Conservation (phyloP, 2,329 filamentous ascomycete genomes). For the Penicillium sp. region DNA sequence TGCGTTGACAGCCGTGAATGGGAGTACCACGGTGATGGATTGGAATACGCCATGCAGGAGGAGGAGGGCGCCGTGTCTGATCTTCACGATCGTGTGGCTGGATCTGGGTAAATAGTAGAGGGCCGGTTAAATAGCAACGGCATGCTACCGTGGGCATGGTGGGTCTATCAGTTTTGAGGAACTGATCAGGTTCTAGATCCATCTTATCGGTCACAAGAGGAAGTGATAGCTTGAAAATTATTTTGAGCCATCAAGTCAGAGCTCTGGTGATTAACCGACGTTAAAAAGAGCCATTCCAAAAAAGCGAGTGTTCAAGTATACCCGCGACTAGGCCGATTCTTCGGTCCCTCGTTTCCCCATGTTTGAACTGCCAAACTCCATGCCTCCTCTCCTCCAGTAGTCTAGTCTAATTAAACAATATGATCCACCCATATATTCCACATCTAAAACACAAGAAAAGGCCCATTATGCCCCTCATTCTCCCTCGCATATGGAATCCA, state of each 20-base stretch:
- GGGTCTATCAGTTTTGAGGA: no score
- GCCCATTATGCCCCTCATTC: conserved; percentile 8
- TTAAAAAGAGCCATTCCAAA: no score
- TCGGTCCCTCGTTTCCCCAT: no score
- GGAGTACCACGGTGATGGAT: not conserved
- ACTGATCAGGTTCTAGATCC: no score
- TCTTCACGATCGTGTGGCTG: not conserved
- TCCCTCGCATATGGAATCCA: conserved; percentile 15
- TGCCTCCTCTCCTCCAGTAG: not conserved
- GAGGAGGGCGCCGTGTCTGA: not conserved
- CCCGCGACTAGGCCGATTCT: no score
- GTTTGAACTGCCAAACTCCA: no score
- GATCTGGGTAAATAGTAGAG: not conserved
- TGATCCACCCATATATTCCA: not conserved
- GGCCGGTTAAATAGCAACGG: not conserved
- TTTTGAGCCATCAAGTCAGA: no score
- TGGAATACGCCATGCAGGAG: not conserved
- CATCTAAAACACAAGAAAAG: conserved; percentile 7
- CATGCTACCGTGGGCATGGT: no score
- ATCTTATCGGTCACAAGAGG: no score
- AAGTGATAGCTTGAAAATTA: no score
- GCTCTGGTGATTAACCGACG: no score
- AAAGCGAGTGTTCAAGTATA: no score
- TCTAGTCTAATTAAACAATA: not conserved
- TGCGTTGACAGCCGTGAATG: not conserved